These are phyloP conservation scores for rapeseed (Brassica napus) DNA, from an alignment of 345 rosid species.

Conservation along the genomic window Da-Ae NC_063451.1:39537001-39537500, in stretches of 20 bases:
- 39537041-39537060: slow-evolving; percentile 48
- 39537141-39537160: slow-evolving; percentile 93
- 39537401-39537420: not conserved
- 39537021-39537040: slow-evolving; percentile 92
- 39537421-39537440: not conserved
- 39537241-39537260: slow-evolving; percentile 84
- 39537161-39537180: slow-evolving; percentile 56
- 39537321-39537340: not conserved
- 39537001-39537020: slow-evolving; percentile 81
- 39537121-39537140: slow-evolving; percentile 91
- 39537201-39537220: not conserved
- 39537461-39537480: not conserved
- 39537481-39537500: slow-evolving; percentile 52
- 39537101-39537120: slow-evolving; percentile 91
- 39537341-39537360: not conserved
- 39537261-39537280: slow-evolving; percentile 87
- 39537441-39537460: not conserved
- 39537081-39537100: not conserved
- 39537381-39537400: not conserved
- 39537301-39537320: slow-evolving; percentile 17
- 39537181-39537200: slow-evolving; percentile 20
- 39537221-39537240: slow-evolving; percentile 37
- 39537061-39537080: not conserved
- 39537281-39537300: slow-evolving; percentile 88
- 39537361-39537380: not conserved